Percentiles rank a stretch among this genome's conserved stretches.
phyloP scores from a whole-genome alignment of 2,329 filamentous ascomycete genomes.

The Sarocladiaceae sp. region DNA sequence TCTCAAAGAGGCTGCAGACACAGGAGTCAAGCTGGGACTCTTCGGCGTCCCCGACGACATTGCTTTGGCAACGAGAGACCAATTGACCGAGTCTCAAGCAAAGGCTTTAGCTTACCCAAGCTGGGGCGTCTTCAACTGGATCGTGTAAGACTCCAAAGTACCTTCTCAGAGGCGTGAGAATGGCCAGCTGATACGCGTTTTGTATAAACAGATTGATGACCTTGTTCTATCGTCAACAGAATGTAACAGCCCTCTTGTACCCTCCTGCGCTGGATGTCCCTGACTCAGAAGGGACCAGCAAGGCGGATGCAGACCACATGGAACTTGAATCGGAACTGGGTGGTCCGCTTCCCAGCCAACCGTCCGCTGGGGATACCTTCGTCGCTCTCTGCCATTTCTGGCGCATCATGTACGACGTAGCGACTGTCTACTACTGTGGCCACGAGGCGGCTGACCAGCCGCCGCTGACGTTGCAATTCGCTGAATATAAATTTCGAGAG shows the following conservation, averaged over 20 bases:
- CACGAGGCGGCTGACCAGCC: background rate
- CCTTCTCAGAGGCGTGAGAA: background rate
- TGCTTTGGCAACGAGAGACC: conserved; percentile 1
- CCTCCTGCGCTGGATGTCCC: conserved; percentile 18
- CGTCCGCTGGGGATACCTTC: conserved; percentile 20
- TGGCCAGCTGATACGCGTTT: background rate
- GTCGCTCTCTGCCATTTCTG: conserved; percentile 28
- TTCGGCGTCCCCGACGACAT: conserved; percentile 18
- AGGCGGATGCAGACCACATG: conserved; percentile 14
- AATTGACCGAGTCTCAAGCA: background rate
- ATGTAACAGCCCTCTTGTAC: conserved; percentile 17
- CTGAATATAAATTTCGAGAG: conserved; percentile 34
- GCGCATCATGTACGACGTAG: conserved; percentile 30
- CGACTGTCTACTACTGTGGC: conserved; percentile 21
- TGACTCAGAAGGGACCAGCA: background rate
- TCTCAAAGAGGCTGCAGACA: conserved; percentile 21
- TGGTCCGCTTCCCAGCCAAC: background rate
- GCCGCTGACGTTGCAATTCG: conserved; percentile 19
- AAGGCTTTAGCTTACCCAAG: conserved; percentile 17
- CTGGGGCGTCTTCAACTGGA: conserved; percentile 33
- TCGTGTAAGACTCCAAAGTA: conserved; percentile 22
- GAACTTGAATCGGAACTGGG: conserved; percentile 12
- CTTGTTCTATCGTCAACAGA: conserved; percentile 30
- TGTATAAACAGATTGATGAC: conserved; percentile 22
- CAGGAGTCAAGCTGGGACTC: conserved; percentile 26